phyloP scores from a whole-genome alignment of 2,329 filamentous ascomycete species.

The Macrophomina pseudophaseolina region DNA sequence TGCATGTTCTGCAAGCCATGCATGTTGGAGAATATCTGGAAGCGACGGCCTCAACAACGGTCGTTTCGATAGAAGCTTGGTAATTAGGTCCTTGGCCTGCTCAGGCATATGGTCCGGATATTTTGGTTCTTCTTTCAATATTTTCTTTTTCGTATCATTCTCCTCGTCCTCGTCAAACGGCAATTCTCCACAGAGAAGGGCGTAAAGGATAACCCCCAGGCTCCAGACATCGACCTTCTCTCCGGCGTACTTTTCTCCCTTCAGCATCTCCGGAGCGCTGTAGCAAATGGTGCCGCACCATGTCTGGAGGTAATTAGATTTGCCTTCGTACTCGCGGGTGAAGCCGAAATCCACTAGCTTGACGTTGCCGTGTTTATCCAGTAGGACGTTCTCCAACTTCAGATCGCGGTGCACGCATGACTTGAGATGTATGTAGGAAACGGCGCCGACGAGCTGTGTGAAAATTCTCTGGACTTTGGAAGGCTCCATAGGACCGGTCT shows the following conservation, averaged over 20 bases:
- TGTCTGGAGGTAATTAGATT: slow-evolving; percentile 91
- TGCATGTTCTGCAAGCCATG: slow-evolving; percentile 86
- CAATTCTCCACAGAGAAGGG: slow-evolving; percentile 80
- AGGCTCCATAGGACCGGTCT: slow-evolving; percentile 81
- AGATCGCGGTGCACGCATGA: slow-evolving; percentile 96
- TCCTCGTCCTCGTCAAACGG: slow-evolving; percentile 98
- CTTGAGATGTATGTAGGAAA: slow-evolving; percentile 92
- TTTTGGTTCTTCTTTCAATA: slow-evolving; percentile 82
- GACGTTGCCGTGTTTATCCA: slow-evolving; percentile 96
- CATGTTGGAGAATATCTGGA: slow-evolving; percentile 83
- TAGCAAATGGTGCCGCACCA: slow-evolving; percentile 99
- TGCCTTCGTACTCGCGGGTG: slow-evolving; percentile 94
- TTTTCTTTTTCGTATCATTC: slow-evolving; percentile 80
- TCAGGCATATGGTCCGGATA: slow-evolving; percentile 81
- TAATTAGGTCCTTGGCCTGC: slow-evolving; percentile 78
- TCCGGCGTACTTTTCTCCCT: slow-evolving; percentile 95
- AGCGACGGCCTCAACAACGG: slow-evolving; percentile 81
- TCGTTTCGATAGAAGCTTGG: slow-evolving; percentile 84
- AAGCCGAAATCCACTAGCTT: slow-evolving; percentile 99
- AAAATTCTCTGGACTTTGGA: slow-evolving; percentile 95
- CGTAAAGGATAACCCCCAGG: slow-evolving; percentile 82
- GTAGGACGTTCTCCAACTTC: slow-evolving; percentile 93
- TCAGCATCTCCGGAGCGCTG: slow-evolving; percentile 97
- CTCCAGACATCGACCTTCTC: slow-evolving; percentile 99
- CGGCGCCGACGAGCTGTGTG: slow-evolving; percentile 91